Percentiles rank a stretch among this genome's conserved stretches.
phyloP scores from a whole-genome alignment of 163 green algal species.

The Chloromonas sp. region DNA sequence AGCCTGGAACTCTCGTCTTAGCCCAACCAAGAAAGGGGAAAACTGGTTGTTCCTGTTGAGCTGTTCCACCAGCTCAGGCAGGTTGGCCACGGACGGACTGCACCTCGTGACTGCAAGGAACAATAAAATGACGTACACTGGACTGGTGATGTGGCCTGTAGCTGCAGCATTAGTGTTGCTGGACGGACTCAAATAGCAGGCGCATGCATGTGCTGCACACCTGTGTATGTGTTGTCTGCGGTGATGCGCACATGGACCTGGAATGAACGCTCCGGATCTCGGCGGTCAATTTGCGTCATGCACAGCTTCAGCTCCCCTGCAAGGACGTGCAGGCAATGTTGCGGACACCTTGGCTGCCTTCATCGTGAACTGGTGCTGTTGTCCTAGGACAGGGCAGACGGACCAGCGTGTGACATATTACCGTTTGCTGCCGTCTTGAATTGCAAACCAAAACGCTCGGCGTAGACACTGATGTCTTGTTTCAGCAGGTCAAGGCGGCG shows the following conservation, averaged over 20 bases:
- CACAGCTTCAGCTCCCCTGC: conserved; percentile 18
- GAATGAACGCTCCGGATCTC: conserved; percentile 5
- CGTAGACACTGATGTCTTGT: conserved; percentile 13
- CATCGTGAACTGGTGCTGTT: no score
- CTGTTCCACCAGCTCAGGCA: conserved; percentile 6
- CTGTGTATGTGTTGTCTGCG: conserved; percentile 15
- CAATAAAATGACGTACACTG: background rate
- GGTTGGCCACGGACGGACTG: conserved; percentile 2
- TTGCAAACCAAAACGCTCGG: conserved; percentile 8
- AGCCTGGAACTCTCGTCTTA: conserved; percentile 9
- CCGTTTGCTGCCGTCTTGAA: conserved; percentile 10
- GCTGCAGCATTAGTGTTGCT: background rate
- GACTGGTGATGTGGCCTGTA: background rate
- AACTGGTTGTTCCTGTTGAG: conserved; percentile 23
- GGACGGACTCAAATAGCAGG: background rate
- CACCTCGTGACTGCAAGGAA: conserved; percentile 18
- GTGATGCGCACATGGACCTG: conserved; percentile 8
- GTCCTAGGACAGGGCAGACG: background rate
- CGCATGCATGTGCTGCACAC: conserved; percentile 2
- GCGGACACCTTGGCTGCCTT: background rate
- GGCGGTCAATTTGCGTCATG: conserved; percentile 14
- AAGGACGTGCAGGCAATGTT: background rate
- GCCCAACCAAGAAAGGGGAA: conserved; percentile 14
- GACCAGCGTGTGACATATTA: background rate
- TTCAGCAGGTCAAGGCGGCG: conserved; percentile 9